Percentiles rank a stretch among this genome's conserved stretches.
These are phyloP conservation scores for Saturnispora kantuleensis DNA, from an alignment of 805 yeast genomes.

Conservation along the genomic window DNA sequence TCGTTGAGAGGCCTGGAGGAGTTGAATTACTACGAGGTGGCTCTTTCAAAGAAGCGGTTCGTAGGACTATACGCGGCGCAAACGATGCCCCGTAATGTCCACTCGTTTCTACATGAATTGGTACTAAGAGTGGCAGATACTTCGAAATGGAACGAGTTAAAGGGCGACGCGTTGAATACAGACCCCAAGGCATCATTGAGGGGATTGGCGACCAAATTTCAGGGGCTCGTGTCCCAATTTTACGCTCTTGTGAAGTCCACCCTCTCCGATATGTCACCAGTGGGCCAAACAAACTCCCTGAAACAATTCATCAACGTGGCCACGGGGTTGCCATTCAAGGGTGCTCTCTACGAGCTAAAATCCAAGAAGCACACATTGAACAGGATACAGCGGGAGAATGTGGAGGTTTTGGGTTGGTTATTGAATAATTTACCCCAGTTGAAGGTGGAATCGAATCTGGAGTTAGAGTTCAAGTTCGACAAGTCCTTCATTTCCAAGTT, in stretches of 20 bases:
- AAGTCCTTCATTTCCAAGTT: slow-evolving; percentile 6
- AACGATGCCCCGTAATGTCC: slow-evolving; percentile 25
- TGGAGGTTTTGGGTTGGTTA: slow-evolving; percentile 29
- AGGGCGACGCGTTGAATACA: neutral
- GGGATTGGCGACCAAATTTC: neutral
- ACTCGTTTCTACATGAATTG: neutral
- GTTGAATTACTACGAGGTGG: slow-evolving; percentile 37
- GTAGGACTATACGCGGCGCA: slow-evolving; percentile 31
- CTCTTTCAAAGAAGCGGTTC: slow-evolving; percentile 26
- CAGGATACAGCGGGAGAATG: slow-evolving; percentile 22
- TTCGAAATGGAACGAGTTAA: slow-evolving; percentile 12
- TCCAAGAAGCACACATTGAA: slow-evolving; percentile 17
- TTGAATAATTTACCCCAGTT: slow-evolving; percentile 25
- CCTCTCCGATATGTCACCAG: slow-evolving; percentile 3
- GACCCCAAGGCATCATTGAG: neutral
- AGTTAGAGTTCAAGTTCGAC: neutral
- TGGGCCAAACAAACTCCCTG: no score
- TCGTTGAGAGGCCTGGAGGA: slow-evolving; percentile 37
- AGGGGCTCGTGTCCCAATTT: slow-evolving; percentile 8
- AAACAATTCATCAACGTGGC: slow-evolving; percentile 11
- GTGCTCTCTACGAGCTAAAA: slow-evolving; percentile 24
- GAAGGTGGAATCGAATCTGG: neutral
- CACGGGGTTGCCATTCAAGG: slow-evolving; percentile 29
- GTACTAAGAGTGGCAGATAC: slow-evolving; percentile 6
- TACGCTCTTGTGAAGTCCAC: slow-evolving; percentile 8